Percentiles rank a stretch among this genome's conserved stretches.
Conservation (phyloP, 148 eudicot species). For the Amaranthus palmeri region DNA sequence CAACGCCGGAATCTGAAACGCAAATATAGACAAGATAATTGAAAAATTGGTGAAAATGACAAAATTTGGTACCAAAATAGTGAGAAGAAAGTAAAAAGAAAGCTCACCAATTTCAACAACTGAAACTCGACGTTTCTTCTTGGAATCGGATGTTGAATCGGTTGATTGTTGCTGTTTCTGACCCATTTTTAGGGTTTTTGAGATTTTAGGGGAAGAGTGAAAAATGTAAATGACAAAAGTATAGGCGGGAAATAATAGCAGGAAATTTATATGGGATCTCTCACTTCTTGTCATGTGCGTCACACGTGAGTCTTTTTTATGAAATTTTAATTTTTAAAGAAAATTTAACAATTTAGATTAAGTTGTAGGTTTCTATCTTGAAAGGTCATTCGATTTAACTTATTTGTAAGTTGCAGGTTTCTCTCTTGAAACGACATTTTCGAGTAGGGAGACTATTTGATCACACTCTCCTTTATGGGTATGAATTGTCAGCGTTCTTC, state of each 20-base stretch:
- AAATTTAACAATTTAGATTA: too few relatives aligned
- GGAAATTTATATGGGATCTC: not conserved
- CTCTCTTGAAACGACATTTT: too few relatives aligned
- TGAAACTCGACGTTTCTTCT: slow-evolving; percentile 75
- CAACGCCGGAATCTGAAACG: slow-evolving; percentile 61
- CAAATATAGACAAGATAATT: not conserved
- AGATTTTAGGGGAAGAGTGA: slow-evolving; percentile 42
- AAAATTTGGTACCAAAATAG: slow-evolving; percentile 3
- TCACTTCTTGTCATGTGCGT: too few relatives aligned
- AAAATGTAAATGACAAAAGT: slow-evolving; percentile 3
- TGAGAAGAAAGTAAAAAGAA: not conserved
- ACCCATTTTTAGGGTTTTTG: slow-evolving; percentile 88
- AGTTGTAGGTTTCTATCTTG: too few relatives aligned
- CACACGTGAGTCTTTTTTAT: too few relatives aligned
- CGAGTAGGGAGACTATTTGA: too few relatives aligned
- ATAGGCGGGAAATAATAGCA: slow-evolving; percentile 53
- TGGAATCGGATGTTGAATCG: slow-evolving; percentile 50
- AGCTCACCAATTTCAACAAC: slow-evolving; percentile 49
- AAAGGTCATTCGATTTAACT: too few relatives aligned
- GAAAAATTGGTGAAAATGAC: not conserved
- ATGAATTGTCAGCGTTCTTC: too few relatives aligned
- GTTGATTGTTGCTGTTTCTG: slow-evolving; percentile 55
- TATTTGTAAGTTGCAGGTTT: too few relatives aligned
- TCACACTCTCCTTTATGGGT: too few relatives aligned
- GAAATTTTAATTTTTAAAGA: too few relatives aligned